Base-by-base conservation (phyloP, 1,139 yeast genomes). In the Kurtzmaniella quercitrusa region DNA sequence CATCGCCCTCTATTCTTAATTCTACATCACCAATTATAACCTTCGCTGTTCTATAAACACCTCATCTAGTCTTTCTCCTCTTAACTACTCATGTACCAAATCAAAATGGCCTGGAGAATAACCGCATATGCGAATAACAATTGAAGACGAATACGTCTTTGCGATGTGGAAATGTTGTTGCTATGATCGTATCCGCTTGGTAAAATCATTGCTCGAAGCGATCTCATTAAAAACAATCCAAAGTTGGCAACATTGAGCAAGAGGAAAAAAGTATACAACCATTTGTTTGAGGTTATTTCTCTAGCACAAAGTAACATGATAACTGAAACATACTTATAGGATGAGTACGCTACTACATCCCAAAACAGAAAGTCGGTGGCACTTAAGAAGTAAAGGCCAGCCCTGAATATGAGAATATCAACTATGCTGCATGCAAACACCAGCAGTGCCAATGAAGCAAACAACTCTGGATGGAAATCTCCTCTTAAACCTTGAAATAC, bases 261-360 rank as follows among this genome's bases (percentile, higher is more conserved):
- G 42, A 78, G 66, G 51, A 70, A 55, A 32, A 65, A 51, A 60
- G 71, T 56, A 63, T 77, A 70, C 46, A 60, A 51, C 59, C 64
- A 57, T 56, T 65, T 62, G 60, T 51, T 46, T 50, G 66, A 60
- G 55, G 69, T 37, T 61, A 68, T 47, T 53, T 66, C 61, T 47
- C 78, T 80, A 51, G 76, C 61, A 42, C 80, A 60, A 53, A 83
- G 66, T 42, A 82, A 68, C 16, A 76, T 62, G 32, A 84, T 75
- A 48, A 84, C 73, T 5, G 95, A 88, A 33, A 94, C 91, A 59
- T 89, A 94, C 63, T 94, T 94, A 72, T 94, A 94, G 23, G 98
- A 97, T 42, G 94, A 84, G 63, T 88, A 93, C 50, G 96, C 86
- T 9, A 88, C 76, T 48, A 93, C 72, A 61, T 94, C 99, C 74